A percentile compares a stretch with the other conserved stretches of the same genome.
Conservation (phyloP, 2,329 filamentous ascomycete genomes). For the Pseudocercospora fijiensis region DNA sequence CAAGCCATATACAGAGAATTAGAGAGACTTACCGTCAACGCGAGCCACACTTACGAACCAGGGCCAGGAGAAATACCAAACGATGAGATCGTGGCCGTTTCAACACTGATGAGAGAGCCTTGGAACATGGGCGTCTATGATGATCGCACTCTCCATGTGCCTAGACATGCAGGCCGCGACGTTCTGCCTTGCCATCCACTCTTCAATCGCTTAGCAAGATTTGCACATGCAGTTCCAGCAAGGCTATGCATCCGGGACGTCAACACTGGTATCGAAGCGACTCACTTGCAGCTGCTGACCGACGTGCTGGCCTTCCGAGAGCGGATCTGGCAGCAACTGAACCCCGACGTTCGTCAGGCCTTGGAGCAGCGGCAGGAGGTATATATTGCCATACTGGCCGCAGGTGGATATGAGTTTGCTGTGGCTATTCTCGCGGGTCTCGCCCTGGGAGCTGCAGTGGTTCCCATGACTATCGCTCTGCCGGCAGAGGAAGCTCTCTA, state of each 20-base stretch:
- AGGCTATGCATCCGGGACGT: conserved; percentile 44
- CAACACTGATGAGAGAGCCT: conserved; percentile 17
- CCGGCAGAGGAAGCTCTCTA: conserved; percentile 49
- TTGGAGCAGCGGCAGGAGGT: conserved; percentile 41
- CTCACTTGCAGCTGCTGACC: conserved; percentile 46
- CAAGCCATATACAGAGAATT: conserved; percentile 23
- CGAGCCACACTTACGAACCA: conserved; percentile 20
- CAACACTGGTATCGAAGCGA: conserved; percentile 40
- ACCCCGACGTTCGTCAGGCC: conserved; percentile 31
- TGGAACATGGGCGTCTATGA: conserved; percentile 26
- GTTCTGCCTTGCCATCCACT: conserved; percentile 39
- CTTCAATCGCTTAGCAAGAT: conserved; percentile 45
- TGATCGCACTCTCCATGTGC: conserved; percentile 31
- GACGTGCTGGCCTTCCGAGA: conserved; percentile 48
- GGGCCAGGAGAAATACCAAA: conserved; percentile 9
- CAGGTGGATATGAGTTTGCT: conserved; percentile 50
- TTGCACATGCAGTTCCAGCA: conserved; percentile 39
- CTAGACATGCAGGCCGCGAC: conserved; percentile 21
- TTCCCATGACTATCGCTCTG: conserved; percentile 46
- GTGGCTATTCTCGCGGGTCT: conserved; percentile 51
- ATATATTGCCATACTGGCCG: conserved; percentile 48
- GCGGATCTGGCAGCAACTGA: conserved; percentile 37
- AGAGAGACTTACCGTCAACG: conserved; percentile 21
- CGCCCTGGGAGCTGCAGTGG: conserved; percentile 49
- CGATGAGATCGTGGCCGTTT: conserved; percentile 20